A percentile compares a stretch with the other conserved stretches of the same genome.
These are phyloP conservation scores for Cryptococcus floricola DNA, from an alignment of 1,284 basidiomycete genomes.

Conservation along the genomic window DNA sequence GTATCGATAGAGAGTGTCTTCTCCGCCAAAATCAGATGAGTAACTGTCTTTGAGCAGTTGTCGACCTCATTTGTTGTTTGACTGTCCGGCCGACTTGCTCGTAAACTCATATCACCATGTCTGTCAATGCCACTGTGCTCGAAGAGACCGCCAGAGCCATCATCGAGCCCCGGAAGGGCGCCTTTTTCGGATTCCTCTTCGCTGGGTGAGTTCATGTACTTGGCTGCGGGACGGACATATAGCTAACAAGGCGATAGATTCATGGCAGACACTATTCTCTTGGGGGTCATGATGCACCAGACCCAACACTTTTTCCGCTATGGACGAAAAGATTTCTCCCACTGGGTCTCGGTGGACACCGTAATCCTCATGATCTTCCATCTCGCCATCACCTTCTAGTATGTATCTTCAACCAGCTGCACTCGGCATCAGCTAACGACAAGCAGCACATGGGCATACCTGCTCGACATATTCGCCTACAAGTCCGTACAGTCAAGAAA, in stretches of 20 bases:
- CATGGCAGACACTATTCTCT: not conserved
- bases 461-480: not conserved
- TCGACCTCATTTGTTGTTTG: too few relatives aligned
- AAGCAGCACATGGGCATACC: not conserved
- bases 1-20: too few relatives aligned
- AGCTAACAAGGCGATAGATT: not conserved
- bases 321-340: not conserved
- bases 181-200: not conserved
- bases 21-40: too few relatives aligned
- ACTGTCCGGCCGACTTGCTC: too few relatives aligned
- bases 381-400: not conserved
- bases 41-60: too few relatives aligned
- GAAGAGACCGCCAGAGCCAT: not conserved
- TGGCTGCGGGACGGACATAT: not conserved
- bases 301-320: conserved; percentile 83
- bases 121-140: not conserved
- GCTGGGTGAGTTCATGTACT: not conserved
- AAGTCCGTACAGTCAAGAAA: not conserved
- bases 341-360: not conserved
- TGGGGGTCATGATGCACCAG: conserved; percentile 53
- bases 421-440: not conserved
- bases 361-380: not conserved
- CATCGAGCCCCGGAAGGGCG: not conserved
- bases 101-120: too few relatives aligned
- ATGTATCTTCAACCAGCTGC: not conserved